A percentile compares a stretch with the other conserved stretches of the same genome.
Conservation (phyloP, 2,329 filamentous ascomycete genomes). For the Aschersonia sp. region DNA sequence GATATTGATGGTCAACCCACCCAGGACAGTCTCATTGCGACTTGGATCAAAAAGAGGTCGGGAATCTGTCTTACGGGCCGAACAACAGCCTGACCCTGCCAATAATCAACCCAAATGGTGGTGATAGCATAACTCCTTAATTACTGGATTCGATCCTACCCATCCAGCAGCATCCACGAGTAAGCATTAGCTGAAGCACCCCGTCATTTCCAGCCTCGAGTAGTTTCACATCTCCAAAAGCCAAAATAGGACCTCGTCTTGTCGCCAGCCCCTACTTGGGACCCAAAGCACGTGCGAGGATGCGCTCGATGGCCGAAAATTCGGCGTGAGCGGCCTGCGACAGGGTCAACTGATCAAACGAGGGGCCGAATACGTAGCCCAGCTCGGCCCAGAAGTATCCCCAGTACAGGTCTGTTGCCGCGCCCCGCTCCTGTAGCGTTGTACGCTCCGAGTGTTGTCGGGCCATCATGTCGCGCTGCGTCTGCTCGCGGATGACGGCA, state of each 20-base stretch:
- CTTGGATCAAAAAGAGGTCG: too few species aligned
- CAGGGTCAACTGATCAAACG: slow-evolving; percentile 34
- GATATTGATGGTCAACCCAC: too few species aligned
- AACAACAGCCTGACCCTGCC: not conserved
- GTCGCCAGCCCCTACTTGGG: not conserved
- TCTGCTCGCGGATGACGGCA: slow-evolving; percentile 37
- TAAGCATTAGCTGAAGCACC: not conserved
- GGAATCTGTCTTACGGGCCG: not conserved
- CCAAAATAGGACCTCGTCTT: too few species aligned
- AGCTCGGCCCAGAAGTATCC: slow-evolving; percentile 38
- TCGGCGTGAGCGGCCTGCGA: slow-evolving; percentile 29
- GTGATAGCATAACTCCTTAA: slow-evolving; percentile 3
- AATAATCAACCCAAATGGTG: not conserved
- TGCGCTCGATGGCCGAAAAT: slow-evolving; percentile 32
- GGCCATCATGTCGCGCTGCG: slow-evolving; percentile 22
- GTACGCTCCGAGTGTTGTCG: slow-evolving; percentile 27
- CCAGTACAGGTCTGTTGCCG: slow-evolving; percentile 29
- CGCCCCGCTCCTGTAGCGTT: slow-evolving; percentile 16
- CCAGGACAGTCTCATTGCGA: too few species aligned
- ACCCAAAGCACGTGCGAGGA: slow-evolving; percentile 27
- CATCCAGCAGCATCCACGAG: not conserved
- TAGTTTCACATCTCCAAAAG: too few species aligned
- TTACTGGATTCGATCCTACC: not conserved
- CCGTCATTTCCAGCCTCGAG: too few species aligned
- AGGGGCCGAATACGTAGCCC: slow-evolving; percentile 21